Evolutionary conservation across 2,329 filamentous ascomycete genomes (phyloP).

Genomic region (Phoma sp.): DNA sequence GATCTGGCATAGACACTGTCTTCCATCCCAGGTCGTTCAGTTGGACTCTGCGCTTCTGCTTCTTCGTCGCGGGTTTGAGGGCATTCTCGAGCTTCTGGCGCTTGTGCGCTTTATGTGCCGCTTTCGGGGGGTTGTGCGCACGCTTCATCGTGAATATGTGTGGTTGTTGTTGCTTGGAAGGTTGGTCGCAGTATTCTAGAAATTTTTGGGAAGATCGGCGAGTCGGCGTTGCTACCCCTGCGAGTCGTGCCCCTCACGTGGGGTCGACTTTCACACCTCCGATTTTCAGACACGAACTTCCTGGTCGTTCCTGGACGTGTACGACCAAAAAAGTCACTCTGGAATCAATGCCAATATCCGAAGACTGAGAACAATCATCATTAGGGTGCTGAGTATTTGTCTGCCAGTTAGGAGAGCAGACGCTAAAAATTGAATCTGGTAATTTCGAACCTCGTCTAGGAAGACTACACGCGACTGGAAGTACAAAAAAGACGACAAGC

Average conservation of each 20-base stretch:
- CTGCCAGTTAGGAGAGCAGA: background rate
- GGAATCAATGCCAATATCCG: too few species aligned
- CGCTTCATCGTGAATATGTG: conserved; percentile 44
- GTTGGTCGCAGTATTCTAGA: conserved; percentile 8
- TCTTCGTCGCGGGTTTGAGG: conserved; percentile 21
- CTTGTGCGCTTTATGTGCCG: conserved; percentile 50
- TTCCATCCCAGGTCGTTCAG: conserved; percentile 67
- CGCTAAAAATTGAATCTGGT: background rate
- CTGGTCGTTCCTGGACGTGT: background rate
- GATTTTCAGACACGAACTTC: background rate
- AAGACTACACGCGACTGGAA: background rate
- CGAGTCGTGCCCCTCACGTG: conserved; percentile 29
- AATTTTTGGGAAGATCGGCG: conserved; percentile 34
- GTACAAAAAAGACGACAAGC: background rate
- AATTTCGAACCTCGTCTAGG: background rate
- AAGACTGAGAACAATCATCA: too few species aligned
- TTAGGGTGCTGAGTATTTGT: too few species aligned
- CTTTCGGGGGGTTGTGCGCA: conserved; percentile 46
- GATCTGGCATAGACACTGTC: conserved; percentile 72
- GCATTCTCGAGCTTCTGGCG: conserved; percentile 49
- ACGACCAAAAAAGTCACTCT: too few species aligned
- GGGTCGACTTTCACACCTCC: conserved; percentile 18
- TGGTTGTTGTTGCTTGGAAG: conserved; percentile 1
- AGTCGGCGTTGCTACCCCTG: conserved; percentile 32
- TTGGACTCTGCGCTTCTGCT: conserved; percentile 42